Percentiles rank a stretch among this genome's conserved stretches.
Evolutionary conservation across 164 flowering plant genomes (phyloP).

Genomic region (Malania oleifera): DNA sequence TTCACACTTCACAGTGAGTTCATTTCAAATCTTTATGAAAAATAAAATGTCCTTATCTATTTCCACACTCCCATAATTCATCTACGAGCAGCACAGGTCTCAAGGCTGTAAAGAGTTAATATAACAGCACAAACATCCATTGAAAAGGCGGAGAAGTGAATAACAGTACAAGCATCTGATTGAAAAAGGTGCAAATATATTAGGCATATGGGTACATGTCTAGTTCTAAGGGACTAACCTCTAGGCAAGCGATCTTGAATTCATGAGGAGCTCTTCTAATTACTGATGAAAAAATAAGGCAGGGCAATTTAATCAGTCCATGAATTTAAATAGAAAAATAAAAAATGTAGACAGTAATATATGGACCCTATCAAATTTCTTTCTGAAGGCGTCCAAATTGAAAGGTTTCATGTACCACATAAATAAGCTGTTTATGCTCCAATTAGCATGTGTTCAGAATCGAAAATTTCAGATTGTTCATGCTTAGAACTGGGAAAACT

Average conservation of each 20-base stretch:
- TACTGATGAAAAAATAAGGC: conserved; percentile 37
- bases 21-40: background rate
- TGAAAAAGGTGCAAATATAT: background rate
- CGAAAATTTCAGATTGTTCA: too few relatives aligned
- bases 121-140: background rate
- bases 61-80: background rate
- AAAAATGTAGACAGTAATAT: background rate
- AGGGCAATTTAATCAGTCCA: background rate
- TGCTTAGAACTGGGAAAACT: too few relatives aligned
- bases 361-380: background rate
- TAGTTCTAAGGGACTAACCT: conserved; percentile 42
- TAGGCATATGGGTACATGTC: background rate
- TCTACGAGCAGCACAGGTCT: conserved; percentile 5
- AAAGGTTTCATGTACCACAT: too few relatives aligned
- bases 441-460: too few relatives aligned
- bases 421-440: too few relatives aligned
- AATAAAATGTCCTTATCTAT: background rate
- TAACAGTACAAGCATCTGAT: background rate
- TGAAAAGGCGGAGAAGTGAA: too few relatives aligned
- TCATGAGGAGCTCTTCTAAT: conserved; percentile 98
- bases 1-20: background rate
- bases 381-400: too few relatives aligned
- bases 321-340: background rate
- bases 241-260: conserved; percentile 91
- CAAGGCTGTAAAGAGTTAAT: background rate